Percentiles rank a stretch among this genome's conserved stretches.
These are phyloP conservation scores for Beta macrorhiza DNA, from an alignment of 179 eudicot species.

Conservation along the genomic window DNA sequence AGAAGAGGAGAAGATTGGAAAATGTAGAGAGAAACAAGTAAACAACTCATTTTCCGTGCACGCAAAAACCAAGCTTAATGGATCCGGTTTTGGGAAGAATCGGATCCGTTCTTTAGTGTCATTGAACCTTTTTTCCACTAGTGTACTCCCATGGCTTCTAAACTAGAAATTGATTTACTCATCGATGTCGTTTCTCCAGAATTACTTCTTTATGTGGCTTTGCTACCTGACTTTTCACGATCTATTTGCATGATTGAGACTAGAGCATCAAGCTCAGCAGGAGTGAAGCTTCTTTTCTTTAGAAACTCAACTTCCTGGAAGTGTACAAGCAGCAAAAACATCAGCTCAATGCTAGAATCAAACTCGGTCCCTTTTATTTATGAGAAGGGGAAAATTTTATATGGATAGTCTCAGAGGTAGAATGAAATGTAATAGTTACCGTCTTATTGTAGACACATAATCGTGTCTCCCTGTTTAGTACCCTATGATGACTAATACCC, in stretches of 20 bases:
- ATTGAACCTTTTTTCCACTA: too few relatives aligned
- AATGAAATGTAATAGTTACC: slow-evolving; percentile 37
- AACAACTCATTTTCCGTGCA: too few relatives aligned
- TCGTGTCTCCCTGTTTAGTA: too few relatives aligned
- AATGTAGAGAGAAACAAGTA: too few relatives aligned
- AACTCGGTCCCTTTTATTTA: too few relatives aligned
- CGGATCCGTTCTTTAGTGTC: too few relatives aligned
- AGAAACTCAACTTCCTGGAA: slow-evolving; percentile 90
- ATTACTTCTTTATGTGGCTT: slow-evolving; percentile 35
- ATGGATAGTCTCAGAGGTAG: neutral
- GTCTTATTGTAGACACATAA: slow-evolving; percentile 7
- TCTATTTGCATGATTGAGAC: slow-evolving; percentile 68
- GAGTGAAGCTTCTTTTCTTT: slow-evolving; percentile 68
- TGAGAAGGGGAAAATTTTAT: too few relatives aligned
- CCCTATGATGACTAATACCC: too few relatives aligned
- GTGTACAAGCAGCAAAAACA: slow-evolving; percentile 13
- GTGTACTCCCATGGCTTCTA: slow-evolving; percentile 89
- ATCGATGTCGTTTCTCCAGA: slow-evolving; percentile 40
- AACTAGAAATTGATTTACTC: slow-evolving; percentile 66
- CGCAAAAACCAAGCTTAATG: too few relatives aligned
- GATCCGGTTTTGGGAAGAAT: too few relatives aligned
- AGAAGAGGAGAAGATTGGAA: too few relatives aligned
- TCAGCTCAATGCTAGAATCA: neutral
- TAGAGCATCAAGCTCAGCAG: slow-evolving; percentile 84
- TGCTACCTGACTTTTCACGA: slow-evolving; percentile 49